Percentiles rank a stretch among this genome's conserved stretches.
Evolutionary conservation across 2,329 filamentous ascomycete genomes (phyloP).

Genomic region (Decorospora gaudefroyi): DNA sequence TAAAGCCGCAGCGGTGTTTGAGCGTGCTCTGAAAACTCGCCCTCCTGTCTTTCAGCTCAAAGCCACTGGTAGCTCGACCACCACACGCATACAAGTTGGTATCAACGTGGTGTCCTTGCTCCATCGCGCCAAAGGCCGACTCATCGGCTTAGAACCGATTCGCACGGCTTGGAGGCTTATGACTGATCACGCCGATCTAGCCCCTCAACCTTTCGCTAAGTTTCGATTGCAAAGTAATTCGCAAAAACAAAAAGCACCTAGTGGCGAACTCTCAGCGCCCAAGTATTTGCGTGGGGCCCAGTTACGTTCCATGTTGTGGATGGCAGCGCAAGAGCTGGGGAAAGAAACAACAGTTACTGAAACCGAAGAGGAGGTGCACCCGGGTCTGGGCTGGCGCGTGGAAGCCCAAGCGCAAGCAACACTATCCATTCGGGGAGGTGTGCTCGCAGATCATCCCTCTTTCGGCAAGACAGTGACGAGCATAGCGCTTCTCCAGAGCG

Average conservation of each 20-base stretch:
- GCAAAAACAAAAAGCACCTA: too few relatives aligned
- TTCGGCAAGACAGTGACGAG: conserved; percentile 69
- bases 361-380: conserved; percentile 59
- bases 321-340: conserved; percentile 58
- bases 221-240: conserved; percentile 55
- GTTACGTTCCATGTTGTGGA: conserved; percentile 62
- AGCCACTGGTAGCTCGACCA: conserved; percentile 23
- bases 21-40: conserved; percentile 56
- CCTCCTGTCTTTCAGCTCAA: conserved; percentile 40
- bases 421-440: conserved; percentile 59
- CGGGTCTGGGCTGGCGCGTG: conserved; percentile 59
- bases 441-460: conserved; percentile 67
- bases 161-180: conserved; percentile 53
- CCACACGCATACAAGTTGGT: conserved; percentile 48
- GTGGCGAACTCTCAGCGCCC: too few relatives aligned
- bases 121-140: conserved; percentile 50
- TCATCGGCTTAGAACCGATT: conserved; percentile 32
- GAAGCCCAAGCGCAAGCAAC: conserved; percentile 57
- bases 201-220: conserved; percentile 41
- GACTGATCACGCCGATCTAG: conserved; percentile 50
- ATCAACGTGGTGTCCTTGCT: conserved; percentile 51
- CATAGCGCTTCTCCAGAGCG: conserved; percentile 60
- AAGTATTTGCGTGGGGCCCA: conserved; percentile 58
- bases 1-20: conserved; percentile 56
- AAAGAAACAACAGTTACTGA: conserved; percentile 50